Evolutionary conservation across 139 green algal genomes (phyloP), one percentile per base, ranked within the genome.

Genomic region (Tetratostichococcus sp.): DNA sequence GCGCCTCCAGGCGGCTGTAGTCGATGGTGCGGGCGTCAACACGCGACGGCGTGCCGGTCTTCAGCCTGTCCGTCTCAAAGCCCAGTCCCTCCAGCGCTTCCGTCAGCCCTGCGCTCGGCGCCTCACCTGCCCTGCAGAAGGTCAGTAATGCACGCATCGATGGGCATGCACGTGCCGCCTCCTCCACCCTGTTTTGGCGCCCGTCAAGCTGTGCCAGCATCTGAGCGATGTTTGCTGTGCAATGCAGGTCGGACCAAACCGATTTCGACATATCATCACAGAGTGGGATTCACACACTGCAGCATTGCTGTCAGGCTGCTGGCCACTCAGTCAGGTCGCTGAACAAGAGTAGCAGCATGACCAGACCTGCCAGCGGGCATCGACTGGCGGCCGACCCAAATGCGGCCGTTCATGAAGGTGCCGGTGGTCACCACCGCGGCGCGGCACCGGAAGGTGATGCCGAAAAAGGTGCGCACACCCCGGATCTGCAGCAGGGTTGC

Each of bases 371-470:
- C 95, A 22, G 95, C 95, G 0, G 89, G 74, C 85, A 98, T 91
- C 58, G 85, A 91, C 71, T 88, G 78, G 1, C 89, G 76, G 8
- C 95, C 94, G 21, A 98, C 93, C 95, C 95, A 99, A 72, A 99
- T 98, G 30, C 72, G 80, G 5, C 96, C 96, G 72, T 97, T 97
- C 93, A 98, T 98, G 72, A 98, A 99, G 1, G 96, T 98, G 30
- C 96, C 95, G 2, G 95, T 99, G 2, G 96, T 99, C 0, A 98
- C 83, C 31, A 98, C 93, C 0, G 90, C 91, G 0, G 79, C 71
- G 33, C 82, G 81, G 66, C 90, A 89, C 30, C 67, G 43, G 75
- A 98, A 97, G 32, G 78, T 89, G 42, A 97, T 89, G 32, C 96
- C 96, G 72, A 97, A 99, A 82, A 90, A 95, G 14, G 95, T 99